Evolutionary conservation across 2,329 filamentous ascomycete species (phyloP).

Genomic region (Simplicillium aogashimaense): DNA sequence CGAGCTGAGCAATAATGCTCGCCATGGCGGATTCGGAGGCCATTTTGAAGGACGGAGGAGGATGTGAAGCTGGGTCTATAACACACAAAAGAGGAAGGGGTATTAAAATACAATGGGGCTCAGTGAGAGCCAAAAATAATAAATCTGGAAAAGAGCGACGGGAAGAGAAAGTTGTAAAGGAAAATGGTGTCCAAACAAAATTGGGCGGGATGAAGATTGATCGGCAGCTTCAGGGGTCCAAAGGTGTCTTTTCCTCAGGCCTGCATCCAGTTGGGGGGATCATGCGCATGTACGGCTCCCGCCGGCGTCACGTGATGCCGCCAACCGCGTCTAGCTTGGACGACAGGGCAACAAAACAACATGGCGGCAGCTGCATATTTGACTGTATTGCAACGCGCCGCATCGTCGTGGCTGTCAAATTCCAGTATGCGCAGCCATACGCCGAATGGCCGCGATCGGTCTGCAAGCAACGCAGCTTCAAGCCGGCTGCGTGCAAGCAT

Average conservation of each 20-base stretch:
- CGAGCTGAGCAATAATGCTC: slow-evolving; percentile 6
- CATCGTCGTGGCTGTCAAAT: not conserved
- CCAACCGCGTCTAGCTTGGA: not conserved
- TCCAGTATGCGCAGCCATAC: slow-evolving; percentile 22
- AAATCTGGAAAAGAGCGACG: slow-evolving; percentile 3
- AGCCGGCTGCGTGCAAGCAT: slow-evolving; percentile 24
- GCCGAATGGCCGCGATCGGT: slow-evolving; percentile 20
- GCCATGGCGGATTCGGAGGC: slow-evolving; percentile 5
- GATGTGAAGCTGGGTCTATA: no score
- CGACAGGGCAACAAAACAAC: slow-evolving; percentile 5
- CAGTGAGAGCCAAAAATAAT: slow-evolving; percentile 1
- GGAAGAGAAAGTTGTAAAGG: slow-evolving; percentile 6
- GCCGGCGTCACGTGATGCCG: no score
- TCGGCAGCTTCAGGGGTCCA: slow-evolving; percentile 2
- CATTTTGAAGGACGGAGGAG: not conserved
- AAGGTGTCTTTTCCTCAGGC: no score
- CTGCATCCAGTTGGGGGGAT: no score
- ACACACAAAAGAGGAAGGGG: slow-evolving; percentile 1
- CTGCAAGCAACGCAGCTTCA: slow-evolving; percentile 17
- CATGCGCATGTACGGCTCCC: no score
- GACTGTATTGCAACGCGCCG: no score
- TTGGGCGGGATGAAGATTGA: slow-evolving; percentile 4
- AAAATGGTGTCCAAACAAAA: not conserved
- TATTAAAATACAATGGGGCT: slow-evolving; percentile 3
- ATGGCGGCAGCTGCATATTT: slow-evolving; percentile 1